phyloP scores from a whole-genome alignment of 208 protist genomes.

The Naegleria gruberi region DNA sequence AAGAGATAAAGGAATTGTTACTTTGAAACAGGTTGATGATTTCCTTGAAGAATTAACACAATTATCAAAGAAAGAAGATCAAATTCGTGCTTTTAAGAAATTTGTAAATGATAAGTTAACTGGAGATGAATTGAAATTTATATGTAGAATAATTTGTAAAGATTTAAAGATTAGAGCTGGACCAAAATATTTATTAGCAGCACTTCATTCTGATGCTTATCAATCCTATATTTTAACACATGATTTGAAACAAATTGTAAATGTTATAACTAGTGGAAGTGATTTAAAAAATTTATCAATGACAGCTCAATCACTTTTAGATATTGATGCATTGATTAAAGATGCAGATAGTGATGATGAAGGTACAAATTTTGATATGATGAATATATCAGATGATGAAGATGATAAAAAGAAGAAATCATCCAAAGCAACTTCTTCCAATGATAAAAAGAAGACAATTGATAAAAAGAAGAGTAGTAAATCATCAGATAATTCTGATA shows the following conservation, averaged over 20 bases:
- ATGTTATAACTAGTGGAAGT: neutral
- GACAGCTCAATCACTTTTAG: neutral
- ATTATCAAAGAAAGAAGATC: slow-evolving; percentile 38
- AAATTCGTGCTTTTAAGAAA: slow-evolving; percentile 28
- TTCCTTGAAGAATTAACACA: slow-evolving; percentile 38
- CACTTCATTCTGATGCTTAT: neutral
- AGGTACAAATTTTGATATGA: neutral
- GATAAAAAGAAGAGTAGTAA: neutral
- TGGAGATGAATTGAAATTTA: slow-evolving; percentile 13
- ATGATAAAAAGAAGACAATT: too few species aligned
- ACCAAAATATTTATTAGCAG: neutral
- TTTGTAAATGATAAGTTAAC: slow-evolving; percentile 25
- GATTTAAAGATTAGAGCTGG: slow-evolving; percentile 18
- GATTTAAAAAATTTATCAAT: neutral
- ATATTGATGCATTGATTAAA: slow-evolving; percentile 1
- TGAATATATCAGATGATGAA: neutral
- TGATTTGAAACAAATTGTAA: neutral
- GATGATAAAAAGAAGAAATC: neutral
- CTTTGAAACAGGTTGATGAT: slow-evolving; percentile 37
- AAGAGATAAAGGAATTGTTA: slow-evolving; percentile 35
- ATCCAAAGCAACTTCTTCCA: neutral
- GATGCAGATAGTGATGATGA: neutral
- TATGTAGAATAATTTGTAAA: neutral
- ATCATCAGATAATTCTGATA: neutral
- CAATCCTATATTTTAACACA: neutral